phyloP scores from a whole-genome alignment of 1,284 basidiomycete genomes.

The Papiliotrema fonsecae region DNA sequence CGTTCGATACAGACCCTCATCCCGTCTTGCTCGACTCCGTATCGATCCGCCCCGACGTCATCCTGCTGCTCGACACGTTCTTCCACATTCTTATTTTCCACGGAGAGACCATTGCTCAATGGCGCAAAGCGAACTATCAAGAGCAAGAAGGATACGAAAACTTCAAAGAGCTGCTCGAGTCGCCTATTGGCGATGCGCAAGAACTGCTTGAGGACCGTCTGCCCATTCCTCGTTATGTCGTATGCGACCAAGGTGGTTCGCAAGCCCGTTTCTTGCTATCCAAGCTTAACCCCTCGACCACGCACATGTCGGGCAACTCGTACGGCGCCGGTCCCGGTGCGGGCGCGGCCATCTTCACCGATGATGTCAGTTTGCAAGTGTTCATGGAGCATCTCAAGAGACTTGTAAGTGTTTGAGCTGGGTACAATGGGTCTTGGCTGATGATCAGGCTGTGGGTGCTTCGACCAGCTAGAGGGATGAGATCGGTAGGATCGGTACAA shows the following conservation, averaged over 20 bases:
- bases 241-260: slow-evolving; percentile 94
- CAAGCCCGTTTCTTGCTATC: slow-evolving; percentile 95
- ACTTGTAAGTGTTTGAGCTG: slow-evolving; percentile 51
- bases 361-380: slow-evolving; percentile 94
- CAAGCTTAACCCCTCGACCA: slow-evolving; percentile 96
- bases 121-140: slow-evolving; percentile 99
- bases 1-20: slow-evolving; percentile 81
- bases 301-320: slow-evolving; percentile 78
- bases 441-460: slow-evolving; percentile 36
- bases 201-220: slow-evolving; percentile 92
- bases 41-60: slow-evolving; percentile 94
- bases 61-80: slow-evolving; percentile 98
- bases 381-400: slow-evolving; percentile 95
- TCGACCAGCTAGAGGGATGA: slow-evolving; percentile 38
- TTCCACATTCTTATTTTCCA: slow-evolving; percentile 99
- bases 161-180: slow-evolving; percentile 88
- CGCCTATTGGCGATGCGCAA: slow-evolving; percentile 67
- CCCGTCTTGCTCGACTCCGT: slow-evolving; percentile 96
- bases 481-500: background rate
- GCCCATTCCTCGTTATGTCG: slow-evolving; percentile 96
- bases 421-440: background rate
- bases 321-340: slow-evolving; percentile 69
- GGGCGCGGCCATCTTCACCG: slow-evolving; percentile 96
- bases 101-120: slow-evolving; percentile 93
- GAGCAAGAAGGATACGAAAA: slow-evolving; percentile 99